phyloP scores from a whole-genome alignment of 441 rosid genomes.

The Croton setiger region DNA sequence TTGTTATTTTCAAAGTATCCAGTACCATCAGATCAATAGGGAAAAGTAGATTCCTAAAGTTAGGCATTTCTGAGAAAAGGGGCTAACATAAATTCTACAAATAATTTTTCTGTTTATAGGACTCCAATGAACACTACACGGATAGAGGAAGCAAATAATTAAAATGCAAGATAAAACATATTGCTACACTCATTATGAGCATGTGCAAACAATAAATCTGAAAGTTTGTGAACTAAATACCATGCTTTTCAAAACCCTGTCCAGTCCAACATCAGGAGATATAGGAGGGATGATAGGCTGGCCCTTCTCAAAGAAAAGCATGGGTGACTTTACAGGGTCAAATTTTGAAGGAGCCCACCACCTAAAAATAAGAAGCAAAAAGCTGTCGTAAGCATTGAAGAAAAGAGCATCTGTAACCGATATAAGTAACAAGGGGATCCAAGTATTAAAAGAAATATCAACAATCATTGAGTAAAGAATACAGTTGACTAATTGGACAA shows the following conservation, averaged over 20 bases:
- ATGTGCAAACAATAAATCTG: background rate
- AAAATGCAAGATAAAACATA: background rate
- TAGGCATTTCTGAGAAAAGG: background rate
- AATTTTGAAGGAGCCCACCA: constrained; percentile 98
- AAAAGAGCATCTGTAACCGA: background rate
- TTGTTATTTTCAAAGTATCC: background rate
- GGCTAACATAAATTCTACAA: background rate
- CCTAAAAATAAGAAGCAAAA: constrained; percentile 36
- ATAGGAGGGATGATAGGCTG: constrained; percentile 67
- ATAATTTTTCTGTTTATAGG: background rate
- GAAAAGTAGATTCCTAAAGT: background rate
- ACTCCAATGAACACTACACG: background rate
- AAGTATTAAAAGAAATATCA: background rate
- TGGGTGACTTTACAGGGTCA: constrained; percentile 74
- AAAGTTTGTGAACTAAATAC: constrained; percentile 30
- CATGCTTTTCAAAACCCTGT: constrained; percentile 65
- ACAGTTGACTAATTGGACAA: constrained; percentile 4
- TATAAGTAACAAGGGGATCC: background rate
- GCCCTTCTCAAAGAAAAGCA: constrained; percentile 82
- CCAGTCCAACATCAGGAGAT: constrained; percentile 60
- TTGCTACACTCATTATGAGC: background rate
- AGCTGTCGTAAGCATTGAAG: background rate
- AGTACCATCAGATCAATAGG: background rate
- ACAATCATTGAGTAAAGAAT: background rate
- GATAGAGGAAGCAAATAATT: background rate